Evolutionary conservation across 352 stramenopile species (phyloP).

Genomic region (Phytopythium delawarense): DNA sequence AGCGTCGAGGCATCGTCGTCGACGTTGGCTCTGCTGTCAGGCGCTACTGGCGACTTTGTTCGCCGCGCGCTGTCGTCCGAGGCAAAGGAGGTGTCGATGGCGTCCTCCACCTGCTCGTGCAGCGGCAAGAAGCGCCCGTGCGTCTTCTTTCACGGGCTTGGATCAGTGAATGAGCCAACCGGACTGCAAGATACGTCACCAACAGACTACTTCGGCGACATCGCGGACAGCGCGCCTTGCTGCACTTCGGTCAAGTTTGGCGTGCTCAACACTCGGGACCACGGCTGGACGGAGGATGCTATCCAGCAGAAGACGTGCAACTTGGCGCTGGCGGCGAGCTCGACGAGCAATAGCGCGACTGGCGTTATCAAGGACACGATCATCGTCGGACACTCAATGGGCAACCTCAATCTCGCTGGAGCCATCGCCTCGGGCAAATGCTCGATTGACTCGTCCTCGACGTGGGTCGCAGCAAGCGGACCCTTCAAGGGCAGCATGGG

Average conservation of each 20-base stretch:
- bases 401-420: conserved; percentile 29
- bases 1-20: not conserved
- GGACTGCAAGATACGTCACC: conserved; percentile 24
- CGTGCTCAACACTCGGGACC: conserved; percentile 33
- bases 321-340: conserved; percentile 16
- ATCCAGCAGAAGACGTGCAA: conserved; percentile 38
- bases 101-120: conserved; percentile 21
- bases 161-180: conserved; percentile 12
- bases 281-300: conserved; percentile 27
- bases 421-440: conserved; percentile 43
- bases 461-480: conserved; percentile 21
- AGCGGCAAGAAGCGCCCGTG: conserved; percentile 36
- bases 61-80: conserved; percentile 6
- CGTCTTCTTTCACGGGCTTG: conserved; percentile 42
- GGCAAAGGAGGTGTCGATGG: conserved; percentile 4
- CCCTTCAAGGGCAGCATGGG: conserved; percentile 30
- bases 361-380: conserved; percentile 35
- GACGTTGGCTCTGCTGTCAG: not conserved
- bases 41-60: not conserved
- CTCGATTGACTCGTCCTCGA: conserved; percentile 23
- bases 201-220: conserved; percentile 26
- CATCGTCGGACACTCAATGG: conserved; percentile 48
- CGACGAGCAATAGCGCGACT: conserved; percentile 13
- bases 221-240: conserved; percentile 36
- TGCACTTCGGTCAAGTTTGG: conserved; percentile 41